These are phyloP conservation scores for Striga hermonthica DNA, from an alignment of 305 asterid species.

Conservation along the genomic window DNA sequence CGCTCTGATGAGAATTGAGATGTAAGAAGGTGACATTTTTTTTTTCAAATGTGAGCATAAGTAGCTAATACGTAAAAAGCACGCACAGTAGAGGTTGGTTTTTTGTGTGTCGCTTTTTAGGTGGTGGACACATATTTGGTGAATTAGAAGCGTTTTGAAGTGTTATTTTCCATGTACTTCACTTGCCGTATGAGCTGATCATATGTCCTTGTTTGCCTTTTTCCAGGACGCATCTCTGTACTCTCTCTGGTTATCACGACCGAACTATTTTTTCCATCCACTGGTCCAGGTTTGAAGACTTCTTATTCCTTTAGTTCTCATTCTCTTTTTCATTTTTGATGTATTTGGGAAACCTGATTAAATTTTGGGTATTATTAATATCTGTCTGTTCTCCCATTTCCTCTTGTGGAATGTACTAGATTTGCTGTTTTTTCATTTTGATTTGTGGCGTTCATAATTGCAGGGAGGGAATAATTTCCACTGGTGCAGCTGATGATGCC, in stretches of 20 bases:
- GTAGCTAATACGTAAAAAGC: too few species aligned
- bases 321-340: conserved; percentile 8
- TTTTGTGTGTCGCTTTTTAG: too few species aligned
- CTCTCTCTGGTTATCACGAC: conserved; percentile 91
- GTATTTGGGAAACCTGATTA: neutral
- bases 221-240: conserved; percentile 69
- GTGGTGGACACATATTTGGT: too few species aligned
- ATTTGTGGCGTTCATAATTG: conserved; percentile 23
- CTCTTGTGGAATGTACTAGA: conserved; percentile 11
- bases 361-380: neutral
- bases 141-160: too few species aligned
- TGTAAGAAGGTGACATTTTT: too few species aligned
- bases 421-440: conserved; percentile 22
- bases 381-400: neutral
- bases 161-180: neutral
- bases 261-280: conserved; percentile 80
- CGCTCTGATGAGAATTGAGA: too few species aligned
- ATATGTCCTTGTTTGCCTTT: conserved; percentile 26
- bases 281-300: conserved; percentile 74
- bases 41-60: too few species aligned
- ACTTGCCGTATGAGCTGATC: neutral
- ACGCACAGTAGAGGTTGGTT: too few species aligned
- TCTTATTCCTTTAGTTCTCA: conserved; percentile 15
- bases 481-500: conserved; percentile 91
- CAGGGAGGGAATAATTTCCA: conserved; percentile 81